These are phyloP conservation scores for Pichia sorboxylosa DNA, from an alignment of 1,139 yeast species.

Conservation along the genomic window DNA sequence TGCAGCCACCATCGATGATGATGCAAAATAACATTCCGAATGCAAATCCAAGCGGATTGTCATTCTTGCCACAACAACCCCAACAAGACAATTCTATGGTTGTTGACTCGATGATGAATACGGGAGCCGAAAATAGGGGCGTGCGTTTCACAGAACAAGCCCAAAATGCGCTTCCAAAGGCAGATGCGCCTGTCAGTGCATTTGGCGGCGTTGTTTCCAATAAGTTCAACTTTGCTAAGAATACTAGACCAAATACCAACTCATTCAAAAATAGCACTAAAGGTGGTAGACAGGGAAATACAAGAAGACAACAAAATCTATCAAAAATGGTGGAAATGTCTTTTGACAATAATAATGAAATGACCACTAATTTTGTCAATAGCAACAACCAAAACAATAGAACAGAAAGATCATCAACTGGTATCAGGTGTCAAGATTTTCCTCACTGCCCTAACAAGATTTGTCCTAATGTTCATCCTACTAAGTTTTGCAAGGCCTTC, in stretches of 20 bases:
- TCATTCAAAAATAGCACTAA: conserved; percentile 6
- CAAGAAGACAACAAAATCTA: conserved; percentile 6
- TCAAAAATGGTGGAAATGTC: conserved; percentile 26
- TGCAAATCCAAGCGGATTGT: too few relatives aligned
- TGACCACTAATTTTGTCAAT: conserved; percentile 18
- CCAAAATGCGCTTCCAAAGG: not conserved
- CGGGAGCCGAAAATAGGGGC: conserved; percentile 4
- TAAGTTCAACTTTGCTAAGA: not conserved
- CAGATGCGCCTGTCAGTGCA: not conserved
- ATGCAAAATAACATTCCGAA: not conserved
- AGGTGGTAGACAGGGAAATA: conserved; percentile 6
- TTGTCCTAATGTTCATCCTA: conserved; percentile 72
- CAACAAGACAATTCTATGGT: not conserved
- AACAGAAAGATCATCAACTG: conserved; percentile 28
- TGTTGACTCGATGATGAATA: conserved; percentile 3
- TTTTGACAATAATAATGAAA: conserved; percentile 14
- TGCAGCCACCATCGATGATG: too few relatives aligned
- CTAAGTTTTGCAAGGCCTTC: conserved; percentile 59
- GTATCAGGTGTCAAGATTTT: conserved; percentile 62
- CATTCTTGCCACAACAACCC: too few relatives aligned
- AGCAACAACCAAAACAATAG: too few relatives aligned
- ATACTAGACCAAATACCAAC: conserved; percentile 2
- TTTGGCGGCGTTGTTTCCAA: not conserved
- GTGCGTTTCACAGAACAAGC: conserved; percentile 4
- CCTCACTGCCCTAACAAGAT: conserved; percentile 64